These are phyloP conservation scores for Salix suchowensis DNA, from an alignment of 345 rosid species.

Conservation along the genomic window DNA sequence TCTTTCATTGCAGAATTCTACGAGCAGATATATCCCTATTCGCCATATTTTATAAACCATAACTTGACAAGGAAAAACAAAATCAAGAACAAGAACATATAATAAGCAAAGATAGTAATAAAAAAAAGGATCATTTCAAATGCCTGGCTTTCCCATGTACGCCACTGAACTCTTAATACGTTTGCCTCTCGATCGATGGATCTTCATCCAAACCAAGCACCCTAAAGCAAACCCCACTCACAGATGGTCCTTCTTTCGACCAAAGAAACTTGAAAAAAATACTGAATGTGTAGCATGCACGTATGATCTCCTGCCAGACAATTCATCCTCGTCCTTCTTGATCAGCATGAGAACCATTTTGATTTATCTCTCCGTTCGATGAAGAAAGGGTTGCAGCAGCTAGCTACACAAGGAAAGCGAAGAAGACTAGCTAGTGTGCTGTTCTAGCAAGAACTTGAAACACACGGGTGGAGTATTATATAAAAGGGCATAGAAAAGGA, in stretches of 20 bases:
- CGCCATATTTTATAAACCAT: neutral
- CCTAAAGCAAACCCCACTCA: neutral
- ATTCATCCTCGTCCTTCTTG: constrained; percentile 1
- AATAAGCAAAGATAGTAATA: neutral
- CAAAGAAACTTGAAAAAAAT: neutral
- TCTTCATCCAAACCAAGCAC: constrained; percentile 8
- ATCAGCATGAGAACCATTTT: neutral
- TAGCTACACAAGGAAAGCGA: neutral
- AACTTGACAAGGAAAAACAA: neutral
- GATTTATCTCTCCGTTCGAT: neutral
- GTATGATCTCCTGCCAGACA: neutral
- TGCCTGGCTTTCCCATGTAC: constrained; percentile 71
- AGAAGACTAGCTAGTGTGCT: neutral
- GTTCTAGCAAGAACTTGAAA: neutral
- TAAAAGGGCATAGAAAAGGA: neutral
- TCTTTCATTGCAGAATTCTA: neutral
- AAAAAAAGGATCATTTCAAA: constrained; percentile 4
- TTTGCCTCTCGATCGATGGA: neutral
- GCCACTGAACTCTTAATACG: constrained; percentile 24
- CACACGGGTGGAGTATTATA: neutral
- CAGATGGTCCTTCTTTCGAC: neutral
- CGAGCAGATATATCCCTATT: neutral
- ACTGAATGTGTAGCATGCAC: neutral
- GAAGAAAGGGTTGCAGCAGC: neutral
- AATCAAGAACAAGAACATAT: neutral